These are phyloP conservation scores for Pichia sp. DNA, from an alignment of 1,139 yeast species.

Conservation along the genomic window DNA sequence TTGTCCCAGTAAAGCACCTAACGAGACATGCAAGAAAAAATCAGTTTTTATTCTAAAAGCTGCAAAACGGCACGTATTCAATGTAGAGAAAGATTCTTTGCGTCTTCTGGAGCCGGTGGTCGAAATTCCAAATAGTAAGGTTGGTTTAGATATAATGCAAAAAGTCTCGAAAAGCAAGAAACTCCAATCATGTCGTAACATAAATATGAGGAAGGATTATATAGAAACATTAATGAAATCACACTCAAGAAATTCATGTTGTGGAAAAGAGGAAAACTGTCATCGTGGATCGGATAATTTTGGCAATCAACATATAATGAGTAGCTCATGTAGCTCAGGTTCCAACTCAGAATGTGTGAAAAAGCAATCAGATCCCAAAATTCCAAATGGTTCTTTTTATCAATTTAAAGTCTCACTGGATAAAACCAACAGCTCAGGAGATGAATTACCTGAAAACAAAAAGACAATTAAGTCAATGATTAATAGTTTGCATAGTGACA, in stretches of 20 bases:
- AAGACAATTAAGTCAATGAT: neutral
- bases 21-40: constrained; percentile 8
- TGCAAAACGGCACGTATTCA: constrained; percentile 44
- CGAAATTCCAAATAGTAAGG: constrained; percentile 27
- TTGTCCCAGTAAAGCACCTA: constrained; percentile 2
- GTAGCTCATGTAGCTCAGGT: constrained; percentile 2
- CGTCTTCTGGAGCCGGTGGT: constrained; percentile 28
- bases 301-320: neutral
- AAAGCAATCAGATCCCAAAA: too few relatives aligned
- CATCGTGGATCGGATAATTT: too few relatives aligned
- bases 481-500: neutral
- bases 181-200: constrained; percentile 10
- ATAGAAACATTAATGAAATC: constrained; percentile 2
- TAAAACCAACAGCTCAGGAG: neutral
- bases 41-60: constrained; percentile 42
- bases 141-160: constrained; percentile 25
- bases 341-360: too few relatives aligned
- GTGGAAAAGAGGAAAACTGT: neutral
- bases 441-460: neutral
- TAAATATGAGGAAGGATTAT: constrained; percentile 3
- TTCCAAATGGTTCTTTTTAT: constrained; percentile 1
- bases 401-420: constrained; percentile 6
- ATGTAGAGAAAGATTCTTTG: constrained; percentile 37
- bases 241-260: neutral
- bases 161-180: constrained; percentile 15